These are phyloP conservation scores for Epichloe amarillans DNA, from an alignment of 2,329 filamentous ascomycete species.

Conservation along the genomic window DNA sequence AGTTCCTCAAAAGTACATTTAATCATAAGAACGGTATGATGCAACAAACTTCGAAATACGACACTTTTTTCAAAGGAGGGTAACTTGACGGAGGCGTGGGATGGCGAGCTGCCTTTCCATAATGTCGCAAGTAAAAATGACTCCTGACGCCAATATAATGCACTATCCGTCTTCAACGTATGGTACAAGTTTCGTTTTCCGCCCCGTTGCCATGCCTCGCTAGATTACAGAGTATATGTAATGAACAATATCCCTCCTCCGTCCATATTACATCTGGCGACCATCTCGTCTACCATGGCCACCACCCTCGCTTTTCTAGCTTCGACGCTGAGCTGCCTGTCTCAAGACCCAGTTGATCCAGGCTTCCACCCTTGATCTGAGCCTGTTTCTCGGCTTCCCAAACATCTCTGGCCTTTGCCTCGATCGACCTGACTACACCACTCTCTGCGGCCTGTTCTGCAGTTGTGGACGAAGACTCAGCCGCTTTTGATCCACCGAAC, in stretches of 20 bases:
- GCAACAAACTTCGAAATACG: too few relatives aligned
- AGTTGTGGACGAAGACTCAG: slow-evolving; percentile 6
- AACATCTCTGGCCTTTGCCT: slow-evolving; percentile 28
- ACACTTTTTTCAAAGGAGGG: too few relatives aligned
- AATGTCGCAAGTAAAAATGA: slow-evolving; percentile 21
- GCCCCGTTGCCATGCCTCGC: slow-evolving; percentile 5
- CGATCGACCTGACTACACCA: slow-evolving; percentile 13
- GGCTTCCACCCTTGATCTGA: slow-evolving; percentile 34
- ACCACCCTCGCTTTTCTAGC: slow-evolving; percentile 35
- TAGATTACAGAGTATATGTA: slow-evolving; percentile 1
- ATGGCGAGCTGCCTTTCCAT: slow-evolving; percentile 7
- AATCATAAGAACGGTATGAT: too few relatives aligned
- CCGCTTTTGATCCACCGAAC: slow-evolving; percentile 11
- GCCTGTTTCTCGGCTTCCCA: slow-evolving; percentile 38
- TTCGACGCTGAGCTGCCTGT: slow-evolving; percentile 11
- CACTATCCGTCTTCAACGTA: slow-evolving; percentile 30
- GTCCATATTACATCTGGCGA: background rate
- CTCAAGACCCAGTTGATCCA: slow-evolving; percentile 36
- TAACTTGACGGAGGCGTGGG: too few relatives aligned
- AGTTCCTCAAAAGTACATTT: background rate
- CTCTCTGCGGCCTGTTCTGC: slow-evolving; percentile 9
- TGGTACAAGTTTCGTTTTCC: slow-evolving; percentile 22
- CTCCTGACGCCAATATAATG: slow-evolving; percentile 31
- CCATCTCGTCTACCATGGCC: slow-evolving; percentile 22
- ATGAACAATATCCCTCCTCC: background rate